Percentiles rank a stretch among this genome's conserved stretches.
Conservation (phyloP, 345 rosid genomes). For the Salix koriyanagi region DNA sequence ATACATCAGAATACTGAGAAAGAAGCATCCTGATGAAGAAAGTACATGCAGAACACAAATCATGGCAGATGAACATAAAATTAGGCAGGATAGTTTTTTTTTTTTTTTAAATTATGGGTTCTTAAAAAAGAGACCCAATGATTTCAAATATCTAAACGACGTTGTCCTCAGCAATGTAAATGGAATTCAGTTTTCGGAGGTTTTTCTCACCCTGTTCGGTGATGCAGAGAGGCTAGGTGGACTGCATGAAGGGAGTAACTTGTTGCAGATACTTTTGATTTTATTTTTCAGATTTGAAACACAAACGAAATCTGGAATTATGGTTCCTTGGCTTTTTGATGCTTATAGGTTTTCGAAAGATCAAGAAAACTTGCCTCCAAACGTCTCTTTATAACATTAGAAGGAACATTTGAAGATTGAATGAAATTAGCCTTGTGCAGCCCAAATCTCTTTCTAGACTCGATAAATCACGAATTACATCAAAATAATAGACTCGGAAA, state of each 20-base stretch:
- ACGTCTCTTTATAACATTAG: no score
- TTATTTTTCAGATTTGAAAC: no score
- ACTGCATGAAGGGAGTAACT: no score
- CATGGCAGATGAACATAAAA: background rate
- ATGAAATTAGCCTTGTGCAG: no score
- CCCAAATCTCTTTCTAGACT: background rate
- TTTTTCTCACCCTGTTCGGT: no score
- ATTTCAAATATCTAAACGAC: slow-evolving; percentile 13
- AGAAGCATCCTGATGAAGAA: background rate
- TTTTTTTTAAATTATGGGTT: background rate
- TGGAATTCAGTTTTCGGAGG: background rate
- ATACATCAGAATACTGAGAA: background rate
- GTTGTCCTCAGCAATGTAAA: background rate
- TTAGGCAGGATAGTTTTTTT: background rate
- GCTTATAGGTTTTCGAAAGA: no score
- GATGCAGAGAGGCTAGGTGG: no score
- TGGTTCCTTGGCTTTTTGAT: background rate
- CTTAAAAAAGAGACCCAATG: background rate
- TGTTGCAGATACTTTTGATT: background rate
- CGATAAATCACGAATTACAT: background rate
- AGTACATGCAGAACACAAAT: background rate
- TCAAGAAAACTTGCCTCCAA: no score
- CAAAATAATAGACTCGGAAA: background rate
- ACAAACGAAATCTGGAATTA: no score
- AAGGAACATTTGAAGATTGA: no score